A percentile compares a stretch with the other conserved stretches of the same genome.
These are phyloP conservation scores for Ogataea paradorogensis DNA, from an alignment of 805 yeast genomes.

Conservation along the genomic window DNA sequence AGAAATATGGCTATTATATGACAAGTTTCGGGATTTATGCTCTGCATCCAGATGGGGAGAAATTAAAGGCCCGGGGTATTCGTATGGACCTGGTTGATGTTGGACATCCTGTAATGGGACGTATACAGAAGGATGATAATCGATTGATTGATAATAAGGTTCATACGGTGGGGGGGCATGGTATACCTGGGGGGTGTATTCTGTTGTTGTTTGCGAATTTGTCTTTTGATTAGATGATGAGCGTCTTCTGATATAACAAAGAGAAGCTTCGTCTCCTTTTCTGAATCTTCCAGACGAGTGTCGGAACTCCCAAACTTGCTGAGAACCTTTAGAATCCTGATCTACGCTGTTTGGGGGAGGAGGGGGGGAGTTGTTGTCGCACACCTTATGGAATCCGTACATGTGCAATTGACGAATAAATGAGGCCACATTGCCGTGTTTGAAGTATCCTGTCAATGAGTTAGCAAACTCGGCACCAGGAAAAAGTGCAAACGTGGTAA, in stretches of 20 bases:
- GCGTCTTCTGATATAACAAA: slow-evolving; percentile 48
- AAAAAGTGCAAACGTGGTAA: slow-evolving; percentile 57
- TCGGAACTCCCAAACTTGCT: slow-evolving; percentile 54
- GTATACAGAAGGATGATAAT: slow-evolving; percentile 19
- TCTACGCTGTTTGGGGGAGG: slow-evolving; percentile 10
- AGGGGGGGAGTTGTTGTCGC: slow-evolving; percentile 37
- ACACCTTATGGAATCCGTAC: slow-evolving; percentile 91
- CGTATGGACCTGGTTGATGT: neutral
- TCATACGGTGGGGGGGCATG: slow-evolving; percentile 11
- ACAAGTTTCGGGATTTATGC: slow-evolving; percentile 15
- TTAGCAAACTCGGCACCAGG: slow-evolving; percentile 64
- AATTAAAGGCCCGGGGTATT: slow-evolving; percentile 7
- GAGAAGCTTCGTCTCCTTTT: slow-evolving; percentile 43
- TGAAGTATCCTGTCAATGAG: slow-evolving; percentile 71
- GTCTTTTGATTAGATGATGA: slow-evolving; percentile 36
- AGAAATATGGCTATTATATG: slow-evolving; percentile 19
- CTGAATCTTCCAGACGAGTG: slow-evolving; percentile 50
- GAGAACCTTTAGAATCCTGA: slow-evolving; percentile 15
- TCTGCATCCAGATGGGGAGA: slow-evolving; percentile 14
- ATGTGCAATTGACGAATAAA: slow-evolving; percentile 93
- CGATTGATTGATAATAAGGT: slow-evolving; percentile 17
- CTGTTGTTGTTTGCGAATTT: slow-evolving; percentile 7
- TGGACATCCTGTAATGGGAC: slow-evolving; percentile 17
- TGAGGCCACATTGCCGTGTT: slow-evolving; percentile 90
- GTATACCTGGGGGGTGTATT: slow-evolving; percentile 4